phyloP scores from a whole-genome alignment of 164 flowering plant species.

The Piper betle region DNA sequence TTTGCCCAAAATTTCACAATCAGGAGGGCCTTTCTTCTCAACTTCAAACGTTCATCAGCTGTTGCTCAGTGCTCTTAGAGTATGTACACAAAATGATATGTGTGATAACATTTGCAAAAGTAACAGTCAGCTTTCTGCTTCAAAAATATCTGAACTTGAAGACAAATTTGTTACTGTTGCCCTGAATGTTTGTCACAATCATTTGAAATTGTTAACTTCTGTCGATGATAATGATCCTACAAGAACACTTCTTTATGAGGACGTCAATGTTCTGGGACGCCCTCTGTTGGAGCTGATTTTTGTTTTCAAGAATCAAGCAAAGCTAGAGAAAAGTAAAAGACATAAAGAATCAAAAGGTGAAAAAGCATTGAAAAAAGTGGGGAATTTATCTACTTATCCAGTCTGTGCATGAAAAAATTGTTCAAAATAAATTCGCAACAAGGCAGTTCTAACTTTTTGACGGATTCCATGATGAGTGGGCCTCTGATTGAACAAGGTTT shows the following conservation, averaged over 20 bases:
- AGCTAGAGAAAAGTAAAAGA: conserved; percentile 17
- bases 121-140: conserved; percentile 26
- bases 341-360: conserved; percentile 34
- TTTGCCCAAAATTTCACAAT: conserved; percentile 22
- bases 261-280: conserved; percentile 45
- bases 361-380: conserved; percentile 29
- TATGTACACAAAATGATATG: conserved; percentile 10
- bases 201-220: conserved; percentile 30
- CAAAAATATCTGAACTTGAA: conserved; percentile 13
- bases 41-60: conserved; percentile 50
- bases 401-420: conserved; percentile 59
- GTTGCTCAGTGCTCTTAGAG: conserved; percentile 25
- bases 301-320: conserved; percentile 31
- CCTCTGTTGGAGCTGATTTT: conserved; percentile 44
- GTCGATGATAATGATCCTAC: conserved; percentile 35
- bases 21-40: conserved; percentile 37
- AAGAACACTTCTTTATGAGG: conserved; percentile 46
- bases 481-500: conserved; percentile 12
- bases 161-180: conserved; percentile 31
- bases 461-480: conserved; percentile 38
- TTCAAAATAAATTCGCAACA: conserved; percentile 17
- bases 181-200: conserved; percentile 38
- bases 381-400: conserved; percentile 34
- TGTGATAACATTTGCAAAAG: conserved; percentile 27
- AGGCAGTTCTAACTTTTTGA: conserved; percentile 21